These are phyloP conservation scores for Pisolithus microcarpus DNA, from an alignment of 768 basidiomycete genomes.

Conservation along the genomic window DNA sequence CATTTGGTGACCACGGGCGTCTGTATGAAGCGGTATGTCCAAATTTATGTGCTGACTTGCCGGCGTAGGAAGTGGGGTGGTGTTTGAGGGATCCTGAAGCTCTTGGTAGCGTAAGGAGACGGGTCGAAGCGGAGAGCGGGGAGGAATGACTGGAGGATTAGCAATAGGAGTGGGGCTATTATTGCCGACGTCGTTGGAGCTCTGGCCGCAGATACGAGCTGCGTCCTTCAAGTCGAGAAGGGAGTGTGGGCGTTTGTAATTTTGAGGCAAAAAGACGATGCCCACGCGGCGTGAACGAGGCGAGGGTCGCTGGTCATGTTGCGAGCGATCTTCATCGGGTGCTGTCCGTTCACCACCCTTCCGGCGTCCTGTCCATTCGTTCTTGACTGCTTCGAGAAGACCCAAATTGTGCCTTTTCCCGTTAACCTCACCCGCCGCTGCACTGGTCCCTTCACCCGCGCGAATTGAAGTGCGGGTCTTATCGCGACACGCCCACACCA, in stretches of 20 bases:
- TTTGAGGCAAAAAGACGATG: slow-evolving; percentile 28
- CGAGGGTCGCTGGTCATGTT: slow-evolving; percentile 20
- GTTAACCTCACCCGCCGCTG: slow-evolving; percentile 8
- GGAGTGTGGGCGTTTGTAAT: slow-evolving; percentile 29
- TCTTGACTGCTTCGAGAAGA: slow-evolving; percentile 4
- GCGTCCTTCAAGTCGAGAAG: slow-evolving; percentile 20
- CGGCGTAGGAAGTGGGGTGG: slow-evolving; percentile 13
- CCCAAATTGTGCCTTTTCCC: neutral
- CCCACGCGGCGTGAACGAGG: slow-evolving; percentile 45
- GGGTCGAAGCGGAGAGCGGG: slow-evolving; percentile 25
- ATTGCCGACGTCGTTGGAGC: slow-evolving; percentile 1
- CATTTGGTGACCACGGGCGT: slow-evolving; percentile 2
- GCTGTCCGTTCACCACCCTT: slow-evolving; percentile 16
- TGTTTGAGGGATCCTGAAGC: slow-evolving; percentile 19
- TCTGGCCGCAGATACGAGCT: slow-evolving; percentile 1
- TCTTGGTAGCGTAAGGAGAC: slow-evolving; percentile 14
- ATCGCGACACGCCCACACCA: slow-evolving; percentile 18
- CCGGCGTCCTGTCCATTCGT: neutral
- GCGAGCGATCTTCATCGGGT: slow-evolving; percentile 4
- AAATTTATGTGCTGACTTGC: slow-evolving; percentile 1
- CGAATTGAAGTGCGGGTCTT: slow-evolving; percentile 12
- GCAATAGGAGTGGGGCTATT: neutral
- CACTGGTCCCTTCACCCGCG: slow-evolving; percentile 15
- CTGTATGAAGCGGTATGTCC: slow-evolving; percentile 4
- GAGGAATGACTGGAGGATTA: slow-evolving; percentile 22